Percentiles rank a stretch among this genome's conserved stretches.
phyloP scores from a whole-genome alignment of 129 eudicot species.

The Mikania micrantha region DNA sequence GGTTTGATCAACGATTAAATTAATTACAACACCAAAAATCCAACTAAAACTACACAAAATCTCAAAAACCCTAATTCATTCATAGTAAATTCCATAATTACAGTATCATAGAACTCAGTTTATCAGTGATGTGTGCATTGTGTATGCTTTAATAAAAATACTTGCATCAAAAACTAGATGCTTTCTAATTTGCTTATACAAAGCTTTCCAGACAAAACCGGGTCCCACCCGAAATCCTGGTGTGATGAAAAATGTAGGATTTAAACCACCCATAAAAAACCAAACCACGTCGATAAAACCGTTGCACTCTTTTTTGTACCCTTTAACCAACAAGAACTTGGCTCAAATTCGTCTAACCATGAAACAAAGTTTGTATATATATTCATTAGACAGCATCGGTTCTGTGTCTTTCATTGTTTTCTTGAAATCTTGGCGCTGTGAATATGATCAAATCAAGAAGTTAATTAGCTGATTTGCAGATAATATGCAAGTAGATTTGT shows the following conservation, averaged over 20 bases:
- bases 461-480: neutral
- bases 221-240: slow-evolving; percentile 8
- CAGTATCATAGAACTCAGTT: slow-evolving; percentile 34
- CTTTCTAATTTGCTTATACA: slow-evolving; percentile 17
- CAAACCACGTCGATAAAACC: slow-evolving; percentile 12
- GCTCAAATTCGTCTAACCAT: slow-evolving; percentile 22
- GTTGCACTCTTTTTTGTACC: slow-evolving; percentile 10
- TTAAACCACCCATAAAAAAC: slow-evolving; percentile 24
- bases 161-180: slow-evolving; percentile 32
- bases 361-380: slow-evolving; percentile 5
- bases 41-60: slow-evolving; percentile 8
- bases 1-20: no score
- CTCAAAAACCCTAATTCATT: slow-evolving; percentile 16
- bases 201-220: slow-evolving; percentile 21
- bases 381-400: slow-evolving; percentile 33
- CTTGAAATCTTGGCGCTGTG: slow-evolving; percentile 54
- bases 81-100: slow-evolving; percentile 36
- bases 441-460: neutral
- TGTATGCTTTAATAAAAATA: slow-evolving; percentile 22
- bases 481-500: neutral
- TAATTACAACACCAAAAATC: neutral
- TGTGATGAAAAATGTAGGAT: slow-evolving; percentile 21
- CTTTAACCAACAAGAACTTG: slow-evolving; percentile 24
- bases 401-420: slow-evolving; percentile 32
- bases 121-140: slow-evolving; percentile 34